Evolutionary conservation across 176 grass and related monocot species (phyloP), one percentile per base, ranked within the genome.

Genomic region (Oryza brachyantha): DNA sequence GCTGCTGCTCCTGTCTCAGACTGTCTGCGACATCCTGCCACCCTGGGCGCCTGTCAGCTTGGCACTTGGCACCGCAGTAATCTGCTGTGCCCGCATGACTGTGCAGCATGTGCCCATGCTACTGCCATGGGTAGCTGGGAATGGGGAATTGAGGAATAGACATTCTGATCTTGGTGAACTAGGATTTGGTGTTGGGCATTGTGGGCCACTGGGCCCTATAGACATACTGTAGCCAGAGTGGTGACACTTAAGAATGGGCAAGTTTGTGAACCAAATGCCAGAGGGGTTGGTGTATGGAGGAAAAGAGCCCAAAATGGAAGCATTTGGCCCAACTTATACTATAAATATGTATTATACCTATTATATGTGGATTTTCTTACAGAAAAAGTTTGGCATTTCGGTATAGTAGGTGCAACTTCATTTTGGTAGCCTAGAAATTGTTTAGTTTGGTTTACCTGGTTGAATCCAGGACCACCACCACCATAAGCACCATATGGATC

Each of bases 401-500:
- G 45, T 48, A 48, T 48, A 48, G 5, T 48, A 48, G 14, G 46
- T 21, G 16, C 46, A 50, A 50, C 46, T 16, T 19, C 46, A 3
- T 21, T 16, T 69, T 63, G 28, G 27, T 25, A 41, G 14, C 29
- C 13, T 21, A 41, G 32, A 25, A 62, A 59, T 63, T 14, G 9
- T 34, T 34, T 88, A 4, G 2, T 65, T 24, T 72, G 24, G 50
- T 16, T 74, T 76, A 99, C 96, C 86, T 99, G 92, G 81, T 83
- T 88, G 61, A 87, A 92, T 59, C 92, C 92, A 45, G 87, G 75
- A 32, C 85, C 86, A 29, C 92, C 83, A 5, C 86, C 92, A 73
- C 94, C 89, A 36, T 94, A 97, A 39, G 92, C 88, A 31, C 92
- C 92, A 87, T 99, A 99, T n/a, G 95, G 92, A 40, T 92, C 88